Evolutionary conservation across 495 filamentous ascomycete species (phyloP).

Genomic region (Penicillium alfredii): DNA sequence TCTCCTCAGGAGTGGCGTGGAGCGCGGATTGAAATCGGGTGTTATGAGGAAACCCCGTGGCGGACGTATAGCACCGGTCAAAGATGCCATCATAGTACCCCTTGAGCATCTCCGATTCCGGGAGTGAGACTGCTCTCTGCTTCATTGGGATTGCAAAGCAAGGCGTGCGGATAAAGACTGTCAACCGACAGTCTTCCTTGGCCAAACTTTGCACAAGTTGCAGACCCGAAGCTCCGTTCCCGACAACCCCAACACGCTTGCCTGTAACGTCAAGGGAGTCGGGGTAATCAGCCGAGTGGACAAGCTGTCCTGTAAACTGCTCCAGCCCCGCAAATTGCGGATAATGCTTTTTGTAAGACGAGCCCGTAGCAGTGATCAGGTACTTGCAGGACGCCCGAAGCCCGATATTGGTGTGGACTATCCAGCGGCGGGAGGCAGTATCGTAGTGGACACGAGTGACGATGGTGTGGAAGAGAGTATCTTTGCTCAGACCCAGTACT

Average conservation of each 20-base stretch:
- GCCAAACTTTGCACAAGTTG: constrained; percentile 28
- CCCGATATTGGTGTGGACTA: constrained; percentile 11
- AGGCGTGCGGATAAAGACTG: constrained; percentile 45
- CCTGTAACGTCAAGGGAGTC: constrained; percentile 13
- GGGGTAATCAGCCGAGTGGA: constrained; percentile 17
- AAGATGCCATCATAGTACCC: constrained; percentile 37
- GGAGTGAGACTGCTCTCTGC: constrained; percentile 32
- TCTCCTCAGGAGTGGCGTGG: constrained; percentile 41
- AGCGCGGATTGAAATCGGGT: constrained; percentile 34
- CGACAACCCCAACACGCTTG: constrained; percentile 23
- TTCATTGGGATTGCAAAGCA: constrained; percentile 40
- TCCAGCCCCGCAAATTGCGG: constrained; percentile 16
- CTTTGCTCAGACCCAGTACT: constrained; percentile 44
- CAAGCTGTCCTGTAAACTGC: constrained; percentile 6
- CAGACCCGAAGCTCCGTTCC: constrained; percentile 19
- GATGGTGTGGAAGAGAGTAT: constrained; percentile 45
- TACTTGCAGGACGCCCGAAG: constrained; percentile 22
- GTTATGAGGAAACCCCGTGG: constrained; percentile 40
- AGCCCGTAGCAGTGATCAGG: constrained; percentile 17
- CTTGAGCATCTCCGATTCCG: constrained; percentile 40
- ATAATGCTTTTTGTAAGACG: constrained; percentile 16
- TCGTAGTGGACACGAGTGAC: constrained; percentile 44
- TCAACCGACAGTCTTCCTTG: constrained; percentile 28
- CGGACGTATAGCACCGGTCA: constrained; percentile 27
- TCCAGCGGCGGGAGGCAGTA: constrained; percentile 23